Evolutionary conservation across 148 eudicot genomes (phyloP), one percentile per base, ranked within the genome.

Genomic region (Fagopyrum homotropicum): DNA sequence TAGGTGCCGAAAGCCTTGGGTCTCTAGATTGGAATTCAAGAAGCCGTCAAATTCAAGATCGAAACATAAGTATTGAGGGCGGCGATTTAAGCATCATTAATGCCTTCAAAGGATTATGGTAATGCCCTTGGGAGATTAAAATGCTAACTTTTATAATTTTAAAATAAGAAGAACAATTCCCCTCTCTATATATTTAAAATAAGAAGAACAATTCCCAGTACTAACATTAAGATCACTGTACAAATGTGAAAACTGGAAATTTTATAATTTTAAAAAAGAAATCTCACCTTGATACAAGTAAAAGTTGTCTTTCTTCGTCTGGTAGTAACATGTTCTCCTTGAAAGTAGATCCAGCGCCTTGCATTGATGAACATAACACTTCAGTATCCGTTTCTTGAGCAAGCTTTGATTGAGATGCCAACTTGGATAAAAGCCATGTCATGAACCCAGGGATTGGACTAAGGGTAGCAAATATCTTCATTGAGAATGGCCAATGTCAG

Each of bases 381-480:
- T 76, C 81, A 45, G 63, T 72, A n/a, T 52, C 70, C 51, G 78
- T 82, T 61, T 85, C 84, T 61, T 78, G 80, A 26, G 85, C 83
- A 71, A 82, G 80, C 81, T 80, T 85, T 72, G 82, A 61, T 51
- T 85, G 85, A 75, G 89, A 87, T 57, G 91, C 94, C 87, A 95
- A 80, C 89, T 95, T 95, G 73, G 91, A 84, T 68, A 90, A 77
- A 59, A 95, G 96, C 99, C 99, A 95, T 75, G 77, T 86, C 92
- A 89, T 88, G 85, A 80, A 95, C 60, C 98, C 99, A 9, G 97
- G 97, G 74, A 95, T 90, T 49, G 99, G 99, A 79, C 99, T 95
- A 50, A 95, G 91, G 17, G 99, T 95, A 78, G 97, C 92, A 83
- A 95, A 92, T 75, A 82, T 87, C 99, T 95, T 78, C 66, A 75